Conservation (phyloP, 306 rosid genomes). For the Calophaca sinica region DNA sequence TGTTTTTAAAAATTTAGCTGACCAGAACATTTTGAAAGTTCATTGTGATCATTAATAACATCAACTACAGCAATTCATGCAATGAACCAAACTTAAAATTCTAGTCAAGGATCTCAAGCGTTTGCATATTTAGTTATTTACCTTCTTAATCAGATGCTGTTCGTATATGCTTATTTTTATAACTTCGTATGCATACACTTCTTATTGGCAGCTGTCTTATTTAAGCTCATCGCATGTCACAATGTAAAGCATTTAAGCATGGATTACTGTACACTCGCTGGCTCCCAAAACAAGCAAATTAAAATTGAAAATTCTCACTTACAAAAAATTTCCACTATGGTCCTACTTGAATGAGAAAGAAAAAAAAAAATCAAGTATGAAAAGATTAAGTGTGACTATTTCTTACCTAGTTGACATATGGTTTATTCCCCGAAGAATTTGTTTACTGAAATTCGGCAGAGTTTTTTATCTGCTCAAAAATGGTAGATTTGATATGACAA, state of each 20-base stretch:
- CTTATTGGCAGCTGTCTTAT: not conserved
- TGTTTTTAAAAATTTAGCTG: not conserved
- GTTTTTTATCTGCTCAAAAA: too few relatives aligned
- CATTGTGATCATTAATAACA: slow-evolving; percentile 16
- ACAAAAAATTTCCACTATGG: not conserved
- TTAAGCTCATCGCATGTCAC: not conserved
- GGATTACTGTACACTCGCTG: not conserved
- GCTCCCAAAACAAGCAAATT: not conserved
- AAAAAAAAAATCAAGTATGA: slow-evolving; percentile 29
- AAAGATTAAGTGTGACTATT: not conserved
- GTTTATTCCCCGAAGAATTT: too few relatives aligned
- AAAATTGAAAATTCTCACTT: slow-evolving; percentile 3
- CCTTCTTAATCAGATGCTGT: slow-evolving; percentile 27
- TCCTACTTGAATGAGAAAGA: slow-evolving; percentile 29
- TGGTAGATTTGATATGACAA: not conserved
- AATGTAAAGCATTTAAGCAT: slow-evolving; percentile 23
- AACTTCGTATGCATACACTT: not conserved
- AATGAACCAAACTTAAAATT: slow-evolving; percentile 30
- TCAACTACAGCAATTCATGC: slow-evolving; percentile 25
- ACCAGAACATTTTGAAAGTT: slow-evolving; percentile 11
- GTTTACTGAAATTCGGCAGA: too few relatives aligned
- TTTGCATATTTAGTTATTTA: slow-evolving; percentile 26
- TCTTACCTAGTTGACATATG: too few relatives aligned
- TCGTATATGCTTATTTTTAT: not conserved
- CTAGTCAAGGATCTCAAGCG: slow-evolving; percentile 1